Base-by-base conservation (phyloP, 257 asterid genomes). In the Solanum clarkiae region DNA sequence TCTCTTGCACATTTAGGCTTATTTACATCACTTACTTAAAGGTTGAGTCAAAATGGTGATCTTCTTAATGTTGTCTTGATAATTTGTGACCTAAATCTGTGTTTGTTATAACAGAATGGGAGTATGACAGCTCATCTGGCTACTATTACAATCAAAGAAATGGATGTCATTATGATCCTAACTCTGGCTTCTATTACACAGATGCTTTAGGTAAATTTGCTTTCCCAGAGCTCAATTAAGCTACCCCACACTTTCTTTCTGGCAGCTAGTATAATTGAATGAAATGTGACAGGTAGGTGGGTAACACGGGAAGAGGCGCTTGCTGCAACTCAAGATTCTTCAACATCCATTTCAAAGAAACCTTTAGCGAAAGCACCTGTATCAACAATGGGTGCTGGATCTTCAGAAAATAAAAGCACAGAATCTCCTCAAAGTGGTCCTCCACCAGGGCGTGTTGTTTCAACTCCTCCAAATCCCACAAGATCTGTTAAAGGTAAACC, bases 141-240 rank as follows among this genome's bases (percentile, higher is more conserved):
- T 95, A 94, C 88, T 94, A 94, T 88, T 92, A 91, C 88, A 94
- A 92, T 83, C 91, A 89, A 88, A 88, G 86, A 57, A 87, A 88
- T 45, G 90, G 90, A 75, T 94, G 89, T 84, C 90, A 95, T 93
- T 94, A 93, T 82, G 99, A 97, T 88, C 96, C 99, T 6, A 97
- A 93, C 88, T 97, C 99, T 36, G 98, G 98, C 66, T 97, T 97
- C 94, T 97, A 95, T 92, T 95, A 95, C 81, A 93, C 97, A 0
- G 97, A 95, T 71, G 89, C 94, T 87, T 88, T 95, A 86, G 99
- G 99, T 94, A 93, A 84, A 42, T 26, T n/a, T 84, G 40, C 12
- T 49, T 75, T 77, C 84, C 84, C 15, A 72, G 29, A 26, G 44
- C 16, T 69, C 18, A 26, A 10, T 17, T 29, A 26, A 53, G 65